Evolutionary conservation across 2,329 filamentous ascomycete genomes (phyloP).

Genomic region (Lithohypha guttulata): DNA sequence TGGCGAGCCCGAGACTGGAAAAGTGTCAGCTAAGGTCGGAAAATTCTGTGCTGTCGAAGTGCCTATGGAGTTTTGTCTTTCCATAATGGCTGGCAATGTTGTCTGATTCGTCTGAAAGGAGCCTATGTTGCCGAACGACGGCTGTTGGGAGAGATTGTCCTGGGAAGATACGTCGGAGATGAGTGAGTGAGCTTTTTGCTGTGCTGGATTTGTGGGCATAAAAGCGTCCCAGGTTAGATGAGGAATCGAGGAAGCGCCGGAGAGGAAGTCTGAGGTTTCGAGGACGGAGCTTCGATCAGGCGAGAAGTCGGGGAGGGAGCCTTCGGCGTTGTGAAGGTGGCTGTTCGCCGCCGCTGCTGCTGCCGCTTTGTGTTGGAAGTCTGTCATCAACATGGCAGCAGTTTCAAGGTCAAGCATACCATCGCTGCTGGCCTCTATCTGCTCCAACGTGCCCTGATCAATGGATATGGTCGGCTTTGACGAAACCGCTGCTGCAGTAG

Average conservation of each 20-base stretch:
- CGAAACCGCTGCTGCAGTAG: constrained; percentile 30
- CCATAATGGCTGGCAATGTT: constrained; percentile 59
- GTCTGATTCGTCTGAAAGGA: constrained; percentile 47
- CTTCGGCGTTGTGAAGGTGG: constrained; percentile 38
- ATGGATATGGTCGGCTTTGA: constrained; percentile 70
- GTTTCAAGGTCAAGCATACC: constrained; percentile 92
- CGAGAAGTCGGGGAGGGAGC: constrained; percentile 55
- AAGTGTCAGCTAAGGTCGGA: constrained; percentile 61
- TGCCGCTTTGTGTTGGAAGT: constrained; percentile 93
- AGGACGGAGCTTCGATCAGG: constrained; percentile 61
- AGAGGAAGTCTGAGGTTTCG: constrained; percentile 66
- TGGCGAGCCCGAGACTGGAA: constrained; percentile 56
- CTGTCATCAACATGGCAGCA: constrained; percentile 95
- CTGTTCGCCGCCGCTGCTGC: constrained; percentile 54
- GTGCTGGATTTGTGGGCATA: constrained; percentile 57
- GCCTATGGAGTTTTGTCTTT: constrained; percentile 48
- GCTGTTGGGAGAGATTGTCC: constrained; percentile 50
- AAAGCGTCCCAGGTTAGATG: constrained; percentile 90
- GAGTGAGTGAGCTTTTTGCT: constrained; percentile 67
- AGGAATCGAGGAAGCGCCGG: constrained; percentile 68
- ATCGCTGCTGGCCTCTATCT: constrained; percentile 84
- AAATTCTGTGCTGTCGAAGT: constrained; percentile 55
- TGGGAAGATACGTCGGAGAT: constrained; percentile 57
- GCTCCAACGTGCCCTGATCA: constrained; percentile 77
- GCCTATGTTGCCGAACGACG: constrained; percentile 47